Percentiles rank a stretch among this genome's conserved stretches.
Conservation (phyloP, 768 basidiomycete genomes). For the Xanthoconium purpureum region DNA sequence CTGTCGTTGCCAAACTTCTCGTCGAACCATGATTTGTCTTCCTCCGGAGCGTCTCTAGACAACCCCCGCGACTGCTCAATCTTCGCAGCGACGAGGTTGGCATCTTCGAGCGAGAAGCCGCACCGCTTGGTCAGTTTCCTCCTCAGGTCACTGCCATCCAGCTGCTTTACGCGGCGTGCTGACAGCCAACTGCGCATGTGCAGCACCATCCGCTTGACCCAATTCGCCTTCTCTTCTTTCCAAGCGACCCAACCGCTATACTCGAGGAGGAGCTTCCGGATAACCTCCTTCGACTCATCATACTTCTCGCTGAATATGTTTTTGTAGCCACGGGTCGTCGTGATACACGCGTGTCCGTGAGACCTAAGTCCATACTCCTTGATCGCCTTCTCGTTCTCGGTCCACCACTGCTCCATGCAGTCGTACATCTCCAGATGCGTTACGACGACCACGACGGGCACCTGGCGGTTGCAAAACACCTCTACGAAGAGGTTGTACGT, state of each 20-base stretch:
- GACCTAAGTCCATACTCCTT: constrained; percentile 33
- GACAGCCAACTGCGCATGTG: constrained; percentile 28
- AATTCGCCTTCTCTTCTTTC: constrained; percentile 26
- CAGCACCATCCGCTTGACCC: constrained; percentile 24
- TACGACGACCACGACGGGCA: constrained; percentile 33
- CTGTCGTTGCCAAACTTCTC: constrained; percentile 13
- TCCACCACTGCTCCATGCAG: constrained; percentile 41
- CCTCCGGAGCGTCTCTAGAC: constrained; percentile 7
- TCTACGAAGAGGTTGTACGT: constrained; percentile 36
- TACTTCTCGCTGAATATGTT: constrained; percentile 31
- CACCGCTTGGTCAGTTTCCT: constrained; percentile 23
- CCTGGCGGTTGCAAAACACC: constrained; percentile 35
- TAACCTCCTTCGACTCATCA: constrained; percentile 27
- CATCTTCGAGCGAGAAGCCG: constrained; percentile 22
- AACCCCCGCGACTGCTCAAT: constrained; percentile 15
- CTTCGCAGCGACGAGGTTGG: constrained; percentile 15
- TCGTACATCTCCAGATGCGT: constrained; percentile 36
- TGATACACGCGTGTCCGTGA: constrained; percentile 40
- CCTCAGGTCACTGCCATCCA: constrained; percentile 14
- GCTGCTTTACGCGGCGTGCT: constrained; percentile 8
- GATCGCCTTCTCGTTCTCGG: constrained; percentile 33
- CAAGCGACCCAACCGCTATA: constrained; percentile 14
- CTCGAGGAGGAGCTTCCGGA: constrained; percentile 20
- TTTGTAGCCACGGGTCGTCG: constrained; percentile 28
- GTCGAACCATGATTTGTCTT: constrained; percentile 19